phyloP scores from a whole-genome alignment of 371 early-diverging fungal species.

The Lichtheimia hyalospora region DNA sequence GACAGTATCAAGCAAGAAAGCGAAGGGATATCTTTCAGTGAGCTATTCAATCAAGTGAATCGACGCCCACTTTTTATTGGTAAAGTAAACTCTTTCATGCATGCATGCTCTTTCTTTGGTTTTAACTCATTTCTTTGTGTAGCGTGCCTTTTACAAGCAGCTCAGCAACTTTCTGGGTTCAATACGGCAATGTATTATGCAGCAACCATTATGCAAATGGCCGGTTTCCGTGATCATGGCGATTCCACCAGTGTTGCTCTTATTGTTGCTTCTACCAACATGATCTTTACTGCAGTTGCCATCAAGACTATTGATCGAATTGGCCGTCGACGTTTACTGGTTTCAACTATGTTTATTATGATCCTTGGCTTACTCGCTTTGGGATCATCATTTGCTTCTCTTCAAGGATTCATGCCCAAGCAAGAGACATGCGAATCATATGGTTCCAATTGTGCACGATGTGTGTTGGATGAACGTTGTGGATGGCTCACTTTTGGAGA shows the following conservation, averaged over 20 bases:
- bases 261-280: conserved; percentile 60
- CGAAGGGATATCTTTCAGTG: conserved; percentile 41
- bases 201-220: conserved; percentile 64
- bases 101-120: background rate
- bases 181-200: conserved; percentile 75
- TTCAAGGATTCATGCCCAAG: conserved; percentile 53
- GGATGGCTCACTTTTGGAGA: conserved; percentile 39
- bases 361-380: conserved; percentile 54
- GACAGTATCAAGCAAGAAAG: conserved; percentile 40
- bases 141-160: conserved; percentile 57
- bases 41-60: conserved; percentile 48
- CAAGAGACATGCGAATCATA: conserved; percentile 54
- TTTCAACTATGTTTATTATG: conserved; percentile 60
- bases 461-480: conserved; percentile 64
- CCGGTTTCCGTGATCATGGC: conserved; percentile 56
- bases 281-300: conserved; percentile 54
- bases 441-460: conserved; percentile 59
- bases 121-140: too few relatives aligned
- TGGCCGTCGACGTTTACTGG: conserved; percentile 60
- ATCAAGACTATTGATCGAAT: conserved; percentile 57
- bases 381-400: conserved; percentile 61
- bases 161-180: conserved; percentile 68
- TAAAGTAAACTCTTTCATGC: conserved; percentile 5
- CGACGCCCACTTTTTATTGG: conserved; percentile 56
- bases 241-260: conserved; percentile 61